A percentile compares a stretch with the other conserved stretches of the same genome.
Evolutionary conservation across 202 grass and related monocot genomes (phyloP).

Genomic region (Zoysia matrella): DNA sequence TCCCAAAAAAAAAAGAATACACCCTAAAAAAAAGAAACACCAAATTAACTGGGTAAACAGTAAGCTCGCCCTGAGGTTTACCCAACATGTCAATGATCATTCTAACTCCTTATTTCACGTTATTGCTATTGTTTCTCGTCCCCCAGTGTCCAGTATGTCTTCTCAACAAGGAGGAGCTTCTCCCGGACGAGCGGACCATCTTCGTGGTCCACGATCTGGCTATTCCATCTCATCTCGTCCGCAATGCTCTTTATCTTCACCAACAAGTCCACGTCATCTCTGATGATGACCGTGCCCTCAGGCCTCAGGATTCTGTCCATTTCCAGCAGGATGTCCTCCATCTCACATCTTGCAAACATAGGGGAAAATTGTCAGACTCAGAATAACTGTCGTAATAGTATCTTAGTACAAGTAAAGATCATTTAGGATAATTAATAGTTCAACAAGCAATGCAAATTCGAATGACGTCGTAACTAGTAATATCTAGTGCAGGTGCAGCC

Average conservation of each 20-base stretch:
- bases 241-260: conserved; percentile 86
- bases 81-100: conserved; percentile 37
- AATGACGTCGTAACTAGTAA: background rate
- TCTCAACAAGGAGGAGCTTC: conserved; percentile 93
- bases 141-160: conserved; percentile 81
- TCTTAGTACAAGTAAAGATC: background rate
- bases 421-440: background rate
- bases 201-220: conserved; percentile 91
- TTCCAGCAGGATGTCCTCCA: conserved; percentile 82
- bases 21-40: conserved; percentile 31
- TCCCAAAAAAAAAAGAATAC: conserved; percentile 28
- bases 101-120: conserved; percentile 37
- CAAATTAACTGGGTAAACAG: conserved; percentile 37
- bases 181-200: conserved; percentile 85
- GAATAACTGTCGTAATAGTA: background rate
- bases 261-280: conserved; percentile 83
- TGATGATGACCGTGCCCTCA: conserved; percentile 79
- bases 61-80: conserved; percentile 7
- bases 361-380: conserved; percentile 20
- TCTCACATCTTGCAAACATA: conserved; percentile 68
- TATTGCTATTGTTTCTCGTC: conserved; percentile 53
- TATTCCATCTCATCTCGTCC: conserved; percentile 92
- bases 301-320: conserved; percentile 93
- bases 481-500: background rate
- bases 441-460: background rate